A percentile compares a stretch with the other conserved stretches of the same genome.
Conservation (phyloP, 2,329 filamentous ascomycete genomes). For the Dichotomopilus funicola region DNA sequence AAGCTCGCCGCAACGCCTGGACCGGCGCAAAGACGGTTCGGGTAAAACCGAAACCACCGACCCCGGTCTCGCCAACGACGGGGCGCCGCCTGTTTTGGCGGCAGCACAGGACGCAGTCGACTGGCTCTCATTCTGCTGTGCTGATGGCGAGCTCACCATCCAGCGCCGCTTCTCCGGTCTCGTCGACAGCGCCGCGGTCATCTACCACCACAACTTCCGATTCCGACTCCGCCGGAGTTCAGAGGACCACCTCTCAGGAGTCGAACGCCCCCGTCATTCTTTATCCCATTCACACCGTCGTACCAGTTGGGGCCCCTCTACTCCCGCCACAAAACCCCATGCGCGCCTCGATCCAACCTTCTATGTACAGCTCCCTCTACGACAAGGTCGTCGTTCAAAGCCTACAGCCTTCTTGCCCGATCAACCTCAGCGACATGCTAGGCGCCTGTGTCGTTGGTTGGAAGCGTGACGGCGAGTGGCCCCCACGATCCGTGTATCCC, state of each 20-base stretch:
- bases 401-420: constrained; percentile 77
- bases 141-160: constrained; percentile 15
- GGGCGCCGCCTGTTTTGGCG: constrained; percentile 46
- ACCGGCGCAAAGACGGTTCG: constrained; percentile 64
- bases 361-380: constrained; percentile 76
- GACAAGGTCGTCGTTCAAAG: constrained; percentile 77
- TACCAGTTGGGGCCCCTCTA: constrained; percentile 68
- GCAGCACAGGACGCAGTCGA: constrained; percentile 37
- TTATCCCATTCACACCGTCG: constrained; percentile 53
- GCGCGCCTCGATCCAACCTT: constrained; percentile 66
- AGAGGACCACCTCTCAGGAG: constrained; percentile 10
- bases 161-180: constrained; percentile 20
- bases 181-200: constrained; percentile 25
- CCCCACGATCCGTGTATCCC: constrained; percentile 46
- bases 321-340: constrained; percentile 69
- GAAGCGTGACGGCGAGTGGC: constrained; percentile 93
- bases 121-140: constrained; percentile 20
- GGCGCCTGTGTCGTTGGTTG: constrained; percentile 79
- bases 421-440: constrained; percentile 78
- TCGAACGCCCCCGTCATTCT: constrained; percentile 15
- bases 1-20: constrained; percentile 74
- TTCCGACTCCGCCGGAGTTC: constrained; percentile 15
- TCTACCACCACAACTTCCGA: constrained; percentile 21
- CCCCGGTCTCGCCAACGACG: constrained; percentile 37
- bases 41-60: constrained; percentile 41